phyloP scores from a whole-genome alignment of 1,284 basidiomycete species.

The Spongiforma sp. region DNA sequence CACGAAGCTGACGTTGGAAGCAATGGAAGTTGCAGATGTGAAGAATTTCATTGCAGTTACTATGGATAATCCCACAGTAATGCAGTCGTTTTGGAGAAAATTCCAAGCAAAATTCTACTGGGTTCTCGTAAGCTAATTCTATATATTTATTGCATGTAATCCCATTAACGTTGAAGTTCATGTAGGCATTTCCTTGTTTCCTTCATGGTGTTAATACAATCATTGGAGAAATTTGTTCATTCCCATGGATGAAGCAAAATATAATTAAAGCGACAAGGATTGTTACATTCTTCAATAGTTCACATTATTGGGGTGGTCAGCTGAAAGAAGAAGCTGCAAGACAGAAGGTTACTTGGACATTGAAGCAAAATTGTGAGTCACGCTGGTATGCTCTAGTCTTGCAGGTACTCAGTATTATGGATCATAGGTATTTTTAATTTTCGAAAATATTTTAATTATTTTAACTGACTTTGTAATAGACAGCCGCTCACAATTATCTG shows the following conservation, averaged over 20 bases:
- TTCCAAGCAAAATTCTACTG: too few species aligned
- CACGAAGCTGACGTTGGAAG: too few species aligned
- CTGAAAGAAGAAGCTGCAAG: slow-evolving; percentile 17
- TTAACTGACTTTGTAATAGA: not conserved
- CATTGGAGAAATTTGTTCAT: slow-evolving; percentile 34
- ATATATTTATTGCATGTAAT: too few species aligned
- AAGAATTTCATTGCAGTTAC: too few species aligned
- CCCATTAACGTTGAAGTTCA: not conserved
- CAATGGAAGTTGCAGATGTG: too few species aligned
- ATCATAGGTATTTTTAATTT: not conserved
- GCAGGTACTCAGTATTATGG: not conserved
- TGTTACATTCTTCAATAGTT: slow-evolving; percentile 30
- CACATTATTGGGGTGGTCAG: slow-evolving; percentile 40
- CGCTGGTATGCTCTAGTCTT: slow-evolving; percentile 3
- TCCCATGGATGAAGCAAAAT: slow-evolving; percentile 26
- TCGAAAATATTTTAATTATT: too few species aligned
- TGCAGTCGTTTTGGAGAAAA: too few species aligned
- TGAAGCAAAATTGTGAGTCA: slow-evolving; percentile 22
- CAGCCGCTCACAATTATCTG: not conserved
- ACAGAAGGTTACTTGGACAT: slow-evolving; percentile 13
- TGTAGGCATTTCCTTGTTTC: slow-evolving; percentile 16
- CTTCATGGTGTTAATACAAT: slow-evolving; percentile 29
- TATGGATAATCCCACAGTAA: too few species aligned
- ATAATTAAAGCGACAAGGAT: slow-evolving; percentile 19
- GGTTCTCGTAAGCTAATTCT: too few species aligned